These are phyloP conservation scores for Tricholoma sp. DNA, from an alignment of 768 basidiomycete genomes.

Conservation along the genomic window DNA sequence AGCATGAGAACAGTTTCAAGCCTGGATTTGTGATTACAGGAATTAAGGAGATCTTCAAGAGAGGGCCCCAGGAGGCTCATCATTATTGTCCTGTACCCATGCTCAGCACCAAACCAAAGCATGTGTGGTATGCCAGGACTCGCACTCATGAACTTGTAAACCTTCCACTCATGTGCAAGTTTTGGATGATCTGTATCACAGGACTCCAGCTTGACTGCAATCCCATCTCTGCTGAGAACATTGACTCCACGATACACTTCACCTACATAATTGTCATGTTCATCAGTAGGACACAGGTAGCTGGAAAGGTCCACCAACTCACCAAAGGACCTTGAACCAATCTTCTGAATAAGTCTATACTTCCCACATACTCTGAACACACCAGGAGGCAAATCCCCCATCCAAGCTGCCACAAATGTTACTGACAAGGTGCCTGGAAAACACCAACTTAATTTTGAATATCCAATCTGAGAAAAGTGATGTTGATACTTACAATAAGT, in stretches of 20 bases:
- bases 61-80: conserved; percentile 69
- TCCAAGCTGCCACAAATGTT: background rate
- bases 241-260: conserved; percentile 79
- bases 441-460: no score
- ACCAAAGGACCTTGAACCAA: conserved; percentile 4
- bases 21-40: conserved; percentile 67
- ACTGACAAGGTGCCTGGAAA: no score
- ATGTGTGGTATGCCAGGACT: conserved; percentile 73
- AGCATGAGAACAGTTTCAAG: conserved; percentile 95
- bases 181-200: conserved; percentile 61
- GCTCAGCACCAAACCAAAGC: conserved; percentile 62
- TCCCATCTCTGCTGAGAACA: conserved; percentile 81
- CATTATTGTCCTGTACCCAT: conserved; percentile 44
- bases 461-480: no score
- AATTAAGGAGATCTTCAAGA: conserved; percentile 60
- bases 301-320: background rate
- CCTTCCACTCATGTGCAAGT: conserved; percentile 70
- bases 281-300: no score
- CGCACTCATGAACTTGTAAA: conserved; percentile 69
- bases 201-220: conserved; percentile 65
- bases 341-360: background rate
- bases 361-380: conserved; percentile 2
- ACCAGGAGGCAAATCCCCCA: background rate
- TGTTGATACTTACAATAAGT: no score
- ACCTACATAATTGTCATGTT: conserved; percentile 30